These are phyloP conservation scores for Phytophthora uliginosa DNA, from an alignment of 352 stramenopile genomes.

Conservation along the genomic window DNA sequence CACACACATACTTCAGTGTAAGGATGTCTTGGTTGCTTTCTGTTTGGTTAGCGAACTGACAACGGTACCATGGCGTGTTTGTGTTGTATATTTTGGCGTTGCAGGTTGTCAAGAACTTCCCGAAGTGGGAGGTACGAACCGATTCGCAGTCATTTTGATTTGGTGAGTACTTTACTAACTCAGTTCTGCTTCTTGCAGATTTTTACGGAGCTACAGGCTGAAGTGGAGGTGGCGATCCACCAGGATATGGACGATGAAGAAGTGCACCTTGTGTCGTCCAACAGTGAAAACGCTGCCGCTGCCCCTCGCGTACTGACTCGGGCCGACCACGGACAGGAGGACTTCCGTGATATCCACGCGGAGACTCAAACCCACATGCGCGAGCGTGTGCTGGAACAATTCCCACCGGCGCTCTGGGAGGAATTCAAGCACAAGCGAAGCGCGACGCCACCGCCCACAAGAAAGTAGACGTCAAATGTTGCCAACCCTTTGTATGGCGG, in stretches of 20 bases:
- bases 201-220: slow-evolving; percentile 61
- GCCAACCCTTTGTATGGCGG: background rate
- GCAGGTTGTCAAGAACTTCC: slow-evolving; percentile 71
- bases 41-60: background rate
- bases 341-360: slow-evolving; percentile 60
- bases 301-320: slow-evolving; percentile 56
- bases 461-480: slow-evolving; percentile 18
- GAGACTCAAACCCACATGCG: slow-evolving; percentile 77
- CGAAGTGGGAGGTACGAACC: slow-evolving; percentile 62
- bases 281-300: background rate
- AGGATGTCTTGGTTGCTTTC: slow-evolving; percentile 4
- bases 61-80: background rate
- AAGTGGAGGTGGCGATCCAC: slow-evolving; percentile 56
- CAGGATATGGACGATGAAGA: slow-evolving; percentile 64
- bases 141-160: background rate
- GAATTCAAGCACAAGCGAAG: slow-evolving; percentile 58
- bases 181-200: slow-evolving; percentile 45
- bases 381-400: slow-evolving; percentile 67
- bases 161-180: background rate
- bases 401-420: slow-evolving; percentile 64
- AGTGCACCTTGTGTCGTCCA: slow-evolving; percentile 51
- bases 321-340: slow-evolving; percentile 59
- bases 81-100: slow-evolving; percentile 5
- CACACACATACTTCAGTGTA: slow-evolving; percentile 73
- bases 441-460: slow-evolving; percentile 5